Conservation (phyloP, 768 basidiomycete genomes). For the Leucosporidium scottii region DNA sequence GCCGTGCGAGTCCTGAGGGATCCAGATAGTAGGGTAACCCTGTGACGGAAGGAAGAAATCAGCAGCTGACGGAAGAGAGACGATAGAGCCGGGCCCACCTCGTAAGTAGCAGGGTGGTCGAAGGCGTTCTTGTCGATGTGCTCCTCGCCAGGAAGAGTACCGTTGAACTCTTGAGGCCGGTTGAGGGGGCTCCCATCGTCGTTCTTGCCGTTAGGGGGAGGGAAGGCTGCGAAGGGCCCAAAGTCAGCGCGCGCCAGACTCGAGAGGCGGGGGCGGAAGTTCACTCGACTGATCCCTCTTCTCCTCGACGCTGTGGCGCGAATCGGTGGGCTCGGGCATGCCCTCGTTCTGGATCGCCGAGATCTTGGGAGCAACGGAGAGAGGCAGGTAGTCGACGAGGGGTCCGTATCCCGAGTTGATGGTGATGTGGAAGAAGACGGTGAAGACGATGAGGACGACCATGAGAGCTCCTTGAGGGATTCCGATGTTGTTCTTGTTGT, state of each 20-base stretch:
- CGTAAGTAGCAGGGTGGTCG: conserved; percentile 72
- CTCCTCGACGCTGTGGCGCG: conserved; percentile 4
- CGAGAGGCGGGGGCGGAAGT: neutral
- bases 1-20: conserved; percentile 70
- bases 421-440: conserved; percentile 69
- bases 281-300: conserved; percentile 25
- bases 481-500: conserved; percentile 52
- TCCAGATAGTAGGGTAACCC: conserved; percentile 68
- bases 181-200: conserved; percentile 31
- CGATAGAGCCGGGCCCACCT: conserved; percentile 1
- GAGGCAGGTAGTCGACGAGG: conserved; percentile 64
- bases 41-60: neutral
- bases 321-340: neutral
- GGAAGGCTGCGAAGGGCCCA: conserved; percentile 10
- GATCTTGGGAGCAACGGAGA: conserved; percentile 67
- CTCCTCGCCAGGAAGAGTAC: conserved; percentile 30
- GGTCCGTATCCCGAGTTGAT: conserved; percentile 75
- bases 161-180: conserved; percentile 5
- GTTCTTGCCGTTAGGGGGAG: conserved; percentile 12
- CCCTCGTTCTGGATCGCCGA: conserved; percentile 41
- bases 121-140: conserved; percentile 49
- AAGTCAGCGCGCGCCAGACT: neutral
- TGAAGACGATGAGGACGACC: conserved; percentile 74
- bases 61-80: neutral
- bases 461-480: conserved; percentile 61